phyloP scores from a whole-genome alignment of 1,284 basidiomycete species.

The Ceratobasidium sp. region DNA sequence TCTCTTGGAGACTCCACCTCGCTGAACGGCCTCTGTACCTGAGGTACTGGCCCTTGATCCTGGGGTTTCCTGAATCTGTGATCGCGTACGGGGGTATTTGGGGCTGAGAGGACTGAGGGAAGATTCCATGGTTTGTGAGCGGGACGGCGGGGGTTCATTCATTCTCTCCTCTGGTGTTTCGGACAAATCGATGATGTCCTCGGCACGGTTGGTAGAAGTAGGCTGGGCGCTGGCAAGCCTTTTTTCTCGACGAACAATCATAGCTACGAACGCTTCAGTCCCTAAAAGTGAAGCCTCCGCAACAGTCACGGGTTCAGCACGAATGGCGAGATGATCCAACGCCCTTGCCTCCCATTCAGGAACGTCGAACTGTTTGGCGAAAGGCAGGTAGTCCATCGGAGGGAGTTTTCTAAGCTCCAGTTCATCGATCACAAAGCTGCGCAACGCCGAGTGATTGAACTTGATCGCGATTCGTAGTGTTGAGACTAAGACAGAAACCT shows the following conservation, averaged over 20 bases:
- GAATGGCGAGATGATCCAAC: constrained; percentile 8
- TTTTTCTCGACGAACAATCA: constrained; percentile 6
- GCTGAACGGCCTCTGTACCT: background rate
- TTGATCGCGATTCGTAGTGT: constrained; percentile 8
- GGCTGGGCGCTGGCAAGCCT: background rate
- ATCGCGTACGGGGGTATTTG: constrained; percentile 1
- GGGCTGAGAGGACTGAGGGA: background rate
- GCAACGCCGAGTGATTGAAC: constrained; percentile 1
- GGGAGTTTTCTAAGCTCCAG: background rate
- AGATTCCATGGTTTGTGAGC: too few species aligned
- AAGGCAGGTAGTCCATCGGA: constrained; percentile 5
- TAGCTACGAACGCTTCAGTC: constrained; percentile 9
- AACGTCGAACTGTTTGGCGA: constrained; percentile 3
- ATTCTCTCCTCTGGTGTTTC: background rate
- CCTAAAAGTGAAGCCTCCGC: constrained; percentile 14
- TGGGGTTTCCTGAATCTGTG: background rate
- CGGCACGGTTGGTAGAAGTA: background rate
- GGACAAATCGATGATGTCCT: constrained; percentile 3
- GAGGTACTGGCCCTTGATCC: background rate
- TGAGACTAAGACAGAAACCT: background rate
- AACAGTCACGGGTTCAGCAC: background rate
- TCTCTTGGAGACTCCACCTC: background rate
- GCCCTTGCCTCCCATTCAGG: constrained; percentile 19
- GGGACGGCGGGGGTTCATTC: background rate
- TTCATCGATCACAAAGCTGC: constrained; percentile 21